Evolutionary conservation across 78 protist species (phyloP).

Genomic region (Dictyostelium capitatum): DNA sequence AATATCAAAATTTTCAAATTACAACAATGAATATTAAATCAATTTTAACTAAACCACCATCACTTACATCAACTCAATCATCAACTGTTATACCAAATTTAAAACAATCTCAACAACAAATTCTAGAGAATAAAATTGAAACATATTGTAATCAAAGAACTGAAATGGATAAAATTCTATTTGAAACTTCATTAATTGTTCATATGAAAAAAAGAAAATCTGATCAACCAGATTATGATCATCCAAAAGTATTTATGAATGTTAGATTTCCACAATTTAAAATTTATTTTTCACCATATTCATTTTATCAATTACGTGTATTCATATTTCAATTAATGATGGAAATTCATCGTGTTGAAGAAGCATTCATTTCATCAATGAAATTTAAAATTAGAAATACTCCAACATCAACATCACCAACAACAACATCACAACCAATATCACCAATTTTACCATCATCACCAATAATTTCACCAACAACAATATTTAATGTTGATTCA

Average conservation of each 20-base stretch:
- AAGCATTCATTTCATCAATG: slow-evolving; percentile 30
- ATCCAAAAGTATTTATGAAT: slow-evolving; percentile 17
- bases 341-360: slow-evolving; percentile 57
- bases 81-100: neutral
- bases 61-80: neutral
- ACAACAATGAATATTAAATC: slow-evolving; percentile 20
- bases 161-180: slow-evolving; percentile 8
- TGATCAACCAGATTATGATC: neutral
- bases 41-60: slow-evolving; percentile 37
- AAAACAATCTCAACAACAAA: neutral
- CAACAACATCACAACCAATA: neutral
- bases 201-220: neutral
- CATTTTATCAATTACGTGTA: slow-evolving; percentile 63
- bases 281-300: slow-evolving; percentile 61
- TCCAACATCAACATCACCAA: neutral
- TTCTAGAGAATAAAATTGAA: neutral
- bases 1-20: slow-evolving; percentile 31
- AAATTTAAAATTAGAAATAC: slow-evolving; percentile 45
- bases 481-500: neutral
- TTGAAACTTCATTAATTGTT: slow-evolving; percentile 59
- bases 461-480: neutral
- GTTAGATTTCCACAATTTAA: neutral
- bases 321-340: slow-evolving; percentile 26
- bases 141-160: slow-evolving; percentile 6
- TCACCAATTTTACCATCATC: neutral